Evolutionary conservation across 441 rosid species (phyloP).

Genomic region (Pelargonium citronellum): DNA sequence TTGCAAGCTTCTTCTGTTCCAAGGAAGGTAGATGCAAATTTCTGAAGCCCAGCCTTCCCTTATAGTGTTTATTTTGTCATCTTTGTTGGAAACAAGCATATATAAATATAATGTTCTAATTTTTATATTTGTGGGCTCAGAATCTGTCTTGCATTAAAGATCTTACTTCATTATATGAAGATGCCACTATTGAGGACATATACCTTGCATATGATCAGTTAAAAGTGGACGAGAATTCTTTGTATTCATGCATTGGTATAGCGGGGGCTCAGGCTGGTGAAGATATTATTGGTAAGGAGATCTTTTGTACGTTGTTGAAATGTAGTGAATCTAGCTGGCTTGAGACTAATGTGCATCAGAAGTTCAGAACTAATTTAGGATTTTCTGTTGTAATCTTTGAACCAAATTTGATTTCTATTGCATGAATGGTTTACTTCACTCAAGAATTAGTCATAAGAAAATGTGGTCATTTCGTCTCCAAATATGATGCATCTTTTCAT

Average conservation of each 20-base stretch:
- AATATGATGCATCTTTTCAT: not conserved
- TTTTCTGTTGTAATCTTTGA: not conserved
- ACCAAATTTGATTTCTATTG: not conserved
- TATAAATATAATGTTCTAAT: conserved; percentile 2
- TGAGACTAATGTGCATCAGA: not conserved
- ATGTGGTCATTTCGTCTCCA: conserved; percentile 1
- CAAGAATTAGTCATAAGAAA: not conserved
- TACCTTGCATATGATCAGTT: conserved; percentile 82
- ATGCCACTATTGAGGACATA: conserved; percentile 82
- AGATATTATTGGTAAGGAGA: conserved; percentile 46
- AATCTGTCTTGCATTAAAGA: conserved; percentile 88
- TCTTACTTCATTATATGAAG: conserved; percentile 75
- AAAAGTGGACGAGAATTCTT: conserved; percentile 70
- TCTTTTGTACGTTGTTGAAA: not conserved
- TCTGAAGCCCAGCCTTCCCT: conserved; percentile 1
- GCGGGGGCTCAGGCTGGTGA: conserved; percentile 87
- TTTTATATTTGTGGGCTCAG: conserved; percentile 37
- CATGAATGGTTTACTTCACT: not conserved
- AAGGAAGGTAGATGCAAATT: conserved; percentile 59
- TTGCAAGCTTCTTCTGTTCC: conserved; percentile 93
- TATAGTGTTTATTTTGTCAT: not conserved
- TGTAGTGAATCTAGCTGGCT: not conserved
- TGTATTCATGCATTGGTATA: conserved; percentile 87
- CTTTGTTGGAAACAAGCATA: not conserved
- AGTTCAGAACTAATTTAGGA: not conserved